Base-by-base conservation (phyloP, 106 monocot genomes). In the Allium fistulosum region DNA sequence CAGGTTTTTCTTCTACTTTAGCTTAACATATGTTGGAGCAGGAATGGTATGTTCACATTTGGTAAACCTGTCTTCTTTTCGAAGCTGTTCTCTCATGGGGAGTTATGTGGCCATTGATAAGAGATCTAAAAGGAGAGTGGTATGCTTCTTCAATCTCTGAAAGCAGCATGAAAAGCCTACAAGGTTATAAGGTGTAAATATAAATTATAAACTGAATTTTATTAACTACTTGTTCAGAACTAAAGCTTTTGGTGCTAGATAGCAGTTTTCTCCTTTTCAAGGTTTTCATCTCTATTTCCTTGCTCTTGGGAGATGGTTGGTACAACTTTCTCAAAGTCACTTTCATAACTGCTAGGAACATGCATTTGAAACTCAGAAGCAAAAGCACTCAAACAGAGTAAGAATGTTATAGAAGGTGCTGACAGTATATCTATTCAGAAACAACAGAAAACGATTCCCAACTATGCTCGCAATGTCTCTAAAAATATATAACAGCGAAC, bases 271-370 rank as follows among this genome's bases (percentile, higher is more conserved):
- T 65, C 28, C 12, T n/a, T 8, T 46, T 76, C 10, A 76, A 90
- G 94, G 87, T 94, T 22, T 91, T 94, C 70, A 75, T 91, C 46
- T 73, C 90, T 6, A 91, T 91, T 72, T 80, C 91, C 26, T 53
- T 95, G 73, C 88, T 91, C 62, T 80, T 95, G 52, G 95, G 95
- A 14, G 95, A 91, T 70, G 95, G 88, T 14, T 76, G 91, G 18
- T 95, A 88, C 81, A 88, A 95, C 78, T 95, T 95, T 59, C 13
- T 86, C 61, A 95, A 86, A 59, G 83, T 91, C 11, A 67, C 85
- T 4, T 45, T 49, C 60, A 61, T 75, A 28, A 88, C 85, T 4
- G 62, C 74, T 15, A 48, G 50, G n/a, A 91, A 79, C 22, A 77
- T 95, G 58, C 26, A 64, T 17, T 26, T 72, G 4, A 88, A 75